A percentile compares a stretch with the other conserved stretches of the same genome.
phyloP scores from a whole-genome alignment of 116 monocot genomes.

The Phalaenopsis hybrid region DNA sequence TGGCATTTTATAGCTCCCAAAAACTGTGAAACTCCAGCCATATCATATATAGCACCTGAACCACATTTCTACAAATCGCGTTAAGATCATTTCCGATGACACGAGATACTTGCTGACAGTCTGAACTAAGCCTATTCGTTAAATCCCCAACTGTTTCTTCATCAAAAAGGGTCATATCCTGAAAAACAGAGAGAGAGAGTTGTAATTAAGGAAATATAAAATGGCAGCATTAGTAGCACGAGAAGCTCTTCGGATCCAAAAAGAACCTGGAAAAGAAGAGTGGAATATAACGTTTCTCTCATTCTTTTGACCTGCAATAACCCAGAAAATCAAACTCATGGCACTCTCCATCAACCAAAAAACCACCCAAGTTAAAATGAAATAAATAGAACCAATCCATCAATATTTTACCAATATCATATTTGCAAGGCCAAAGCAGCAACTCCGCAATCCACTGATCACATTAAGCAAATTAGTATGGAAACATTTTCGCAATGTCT shows the following conservation, averaged over 20 bases:
- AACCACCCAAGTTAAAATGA: not conserved
- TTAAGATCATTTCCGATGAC: constrained; percentile 94
- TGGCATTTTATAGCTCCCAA: not conserved
- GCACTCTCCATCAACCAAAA: too few relatives aligned
- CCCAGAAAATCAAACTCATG: not conserved
- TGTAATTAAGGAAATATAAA: not conserved
- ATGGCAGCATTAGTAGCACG: not conserved
- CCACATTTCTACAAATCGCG: constrained; percentile 68
- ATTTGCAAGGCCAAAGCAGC: constrained; percentile 88
- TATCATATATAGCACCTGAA: constrained; percentile 56
- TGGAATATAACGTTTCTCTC: constrained; percentile 76
- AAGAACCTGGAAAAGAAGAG: constrained; percentile 73
- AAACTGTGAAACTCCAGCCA: not conserved
- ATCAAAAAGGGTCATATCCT: constrained; percentile 91
- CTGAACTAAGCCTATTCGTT: constrained; percentile 93
- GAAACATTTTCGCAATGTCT: not conserved
- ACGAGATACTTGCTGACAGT: constrained; percentile 96
- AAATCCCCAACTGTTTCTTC: constrained; percentile 92
- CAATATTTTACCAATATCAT: constrained; percentile 74
- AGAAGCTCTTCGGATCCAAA: not conserved
- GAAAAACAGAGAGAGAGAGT: not conserved
- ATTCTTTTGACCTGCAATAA: constrained; percentile 71
- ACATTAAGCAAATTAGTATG: constrained; percentile 14
- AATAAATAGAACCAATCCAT: not conserved
- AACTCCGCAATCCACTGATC: constrained; percentile 81